These are phyloP conservation scores for Clarireedia sp. DNA, from an alignment of 2,329 filamentous ascomycete genomes.

Conservation along the genomic window DNA sequence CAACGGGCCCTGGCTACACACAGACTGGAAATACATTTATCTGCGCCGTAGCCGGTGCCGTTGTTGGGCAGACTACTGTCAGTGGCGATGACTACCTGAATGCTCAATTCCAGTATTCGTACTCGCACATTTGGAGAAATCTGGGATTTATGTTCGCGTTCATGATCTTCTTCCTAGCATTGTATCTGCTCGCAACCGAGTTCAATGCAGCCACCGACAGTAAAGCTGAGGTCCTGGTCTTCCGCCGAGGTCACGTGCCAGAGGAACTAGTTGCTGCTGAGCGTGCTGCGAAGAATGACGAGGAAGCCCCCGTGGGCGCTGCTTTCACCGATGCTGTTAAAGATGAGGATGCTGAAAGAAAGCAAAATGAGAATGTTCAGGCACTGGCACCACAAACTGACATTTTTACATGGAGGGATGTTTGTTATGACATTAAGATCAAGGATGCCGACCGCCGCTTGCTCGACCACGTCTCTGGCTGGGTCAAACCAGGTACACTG, in stretches of 20 bases:
- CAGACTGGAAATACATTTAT: conserved; percentile 29
- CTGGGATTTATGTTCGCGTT: conserved; percentile 63
- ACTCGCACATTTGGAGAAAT: conserved; percentile 39
- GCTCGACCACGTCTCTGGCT: conserved; percentile 62
- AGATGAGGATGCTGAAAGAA: conserved; percentile 7
- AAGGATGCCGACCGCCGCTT: conserved; percentile 42
- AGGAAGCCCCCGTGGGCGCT: not conserved
- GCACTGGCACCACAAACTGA: conserved; percentile 18
- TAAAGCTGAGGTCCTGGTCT: conserved; percentile 69
- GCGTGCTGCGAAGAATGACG: conserved; percentile 35
- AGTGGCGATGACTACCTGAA: conserved; percentile 52
- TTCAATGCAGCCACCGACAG: conserved; percentile 58
- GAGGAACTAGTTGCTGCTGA: conserved; percentile 24
- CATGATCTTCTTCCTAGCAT: conserved; percentile 51
- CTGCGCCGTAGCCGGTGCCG: conserved; percentile 52
- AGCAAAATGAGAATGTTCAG: conserved; percentile 23
- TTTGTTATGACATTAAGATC: conserved; percentile 71
- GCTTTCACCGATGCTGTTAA: not conserved
- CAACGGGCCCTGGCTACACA: conserved; percentile 13
- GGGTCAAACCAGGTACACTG: conserved; percentile 63
- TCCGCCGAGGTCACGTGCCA: conserved; percentile 51
- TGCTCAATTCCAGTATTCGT: conserved; percentile 48
- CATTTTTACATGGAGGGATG: conserved; percentile 27
- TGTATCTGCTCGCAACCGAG: conserved; percentile 59
- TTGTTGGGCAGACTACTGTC: conserved; percentile 44